These are phyloP conservation scores for Botryotinia narcissicola DNA, from an alignment of 2,329 filamentous ascomycete genomes.

Conservation along the genomic window DNA sequence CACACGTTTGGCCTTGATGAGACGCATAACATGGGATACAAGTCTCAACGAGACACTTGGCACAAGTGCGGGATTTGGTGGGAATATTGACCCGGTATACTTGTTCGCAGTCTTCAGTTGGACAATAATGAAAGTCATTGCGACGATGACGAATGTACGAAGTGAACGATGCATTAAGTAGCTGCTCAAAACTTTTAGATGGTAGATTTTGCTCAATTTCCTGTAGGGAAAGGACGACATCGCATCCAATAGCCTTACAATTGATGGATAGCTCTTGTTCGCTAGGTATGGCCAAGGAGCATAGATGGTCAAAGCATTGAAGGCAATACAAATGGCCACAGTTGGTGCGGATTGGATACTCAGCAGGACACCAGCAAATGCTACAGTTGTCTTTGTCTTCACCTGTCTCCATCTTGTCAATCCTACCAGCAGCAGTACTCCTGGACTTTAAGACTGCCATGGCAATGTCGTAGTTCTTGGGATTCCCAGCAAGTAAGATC, in stretches of 20 bases:
- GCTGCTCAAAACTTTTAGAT: conserved; percentile 17
- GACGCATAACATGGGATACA: conserved; percentile 24
- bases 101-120: conserved; percentile 17
- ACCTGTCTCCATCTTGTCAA: neutral
- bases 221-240: conserved; percentile 14
- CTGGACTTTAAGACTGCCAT: neutral
- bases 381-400: neutral
- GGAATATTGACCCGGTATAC: conserved; percentile 12
- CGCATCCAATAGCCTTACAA: conserved; percentile 22
- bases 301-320: conserved; percentile 43
- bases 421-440: conserved; percentile 2
- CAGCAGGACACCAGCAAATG: conserved; percentile 4
- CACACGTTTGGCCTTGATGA: conserved; percentile 26
- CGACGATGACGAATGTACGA: conserved; percentile 22
- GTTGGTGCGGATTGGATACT: neutral
- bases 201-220: conserved; percentile 23
- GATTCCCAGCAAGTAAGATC: neutral
- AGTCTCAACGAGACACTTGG: conserved; percentile 22
- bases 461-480: conserved; percentile 4
- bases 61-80: conserved; percentile 19
- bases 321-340: conserved; percentile 41
- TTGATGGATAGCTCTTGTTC: conserved; percentile 25
- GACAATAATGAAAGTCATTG: conserved; percentile 16
- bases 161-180: conserved; percentile 22
- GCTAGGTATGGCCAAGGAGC: conserved; percentile 28